A percentile compares a stretch with the other conserved stretches of the same genome.
phyloP scores from a whole-genome alignment of 495 filamentous ascomycete species.

The Penicillium soppii region DNA sequence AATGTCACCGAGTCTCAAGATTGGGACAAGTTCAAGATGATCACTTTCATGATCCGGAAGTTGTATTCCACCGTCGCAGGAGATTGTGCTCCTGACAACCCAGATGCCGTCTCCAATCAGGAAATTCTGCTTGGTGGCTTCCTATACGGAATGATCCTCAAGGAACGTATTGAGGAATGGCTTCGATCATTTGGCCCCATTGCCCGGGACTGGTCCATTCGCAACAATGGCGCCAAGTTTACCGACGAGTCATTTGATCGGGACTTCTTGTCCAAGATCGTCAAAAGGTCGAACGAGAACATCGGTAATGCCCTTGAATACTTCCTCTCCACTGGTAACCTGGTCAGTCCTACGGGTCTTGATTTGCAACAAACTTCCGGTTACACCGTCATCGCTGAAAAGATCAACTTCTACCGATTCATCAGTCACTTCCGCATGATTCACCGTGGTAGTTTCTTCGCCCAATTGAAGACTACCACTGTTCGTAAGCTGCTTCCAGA shows the following conservation, averaged over 20 bases:
- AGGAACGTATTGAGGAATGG: conserved; percentile 90
- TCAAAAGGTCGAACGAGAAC: conserved; percentile 81
- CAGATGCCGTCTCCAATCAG: conserved; percentile 92
- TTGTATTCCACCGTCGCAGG: conserved; percentile 89
- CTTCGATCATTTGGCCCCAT: conserved; percentile 62
- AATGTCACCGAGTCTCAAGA: conserved; percentile 80
- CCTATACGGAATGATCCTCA: conserved; percentile 90
- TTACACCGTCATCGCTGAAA: conserved; percentile 95
- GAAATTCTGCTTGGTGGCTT: conserved; percentile 91
- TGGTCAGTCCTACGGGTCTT: conserved; percentile 84
- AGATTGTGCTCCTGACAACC: conserved; percentile 90
- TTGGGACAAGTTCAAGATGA: conserved; percentile 88
- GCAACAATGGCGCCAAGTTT: conserved; percentile 61
- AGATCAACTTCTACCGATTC: conserved; percentile 98
- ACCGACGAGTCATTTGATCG: conserved; percentile 68
- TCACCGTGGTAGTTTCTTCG: conserved; percentile 97
- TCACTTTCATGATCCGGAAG: conserved; percentile 95
- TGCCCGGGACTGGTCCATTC: conserved; percentile 68
- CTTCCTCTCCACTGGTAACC: conserved; percentile 93
- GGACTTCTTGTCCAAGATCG: conserved; percentile 75
- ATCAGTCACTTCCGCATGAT: conserved; percentile 99
- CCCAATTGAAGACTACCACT: conserved; percentile 93
- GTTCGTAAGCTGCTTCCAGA: conserved; percentile 94
- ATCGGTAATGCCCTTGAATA: conserved; percentile 85
- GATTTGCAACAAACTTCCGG: conserved; percentile 93